Conservation (phyloP, 805 yeast genomes). For the Yamadazyma laniorum region DNA sequence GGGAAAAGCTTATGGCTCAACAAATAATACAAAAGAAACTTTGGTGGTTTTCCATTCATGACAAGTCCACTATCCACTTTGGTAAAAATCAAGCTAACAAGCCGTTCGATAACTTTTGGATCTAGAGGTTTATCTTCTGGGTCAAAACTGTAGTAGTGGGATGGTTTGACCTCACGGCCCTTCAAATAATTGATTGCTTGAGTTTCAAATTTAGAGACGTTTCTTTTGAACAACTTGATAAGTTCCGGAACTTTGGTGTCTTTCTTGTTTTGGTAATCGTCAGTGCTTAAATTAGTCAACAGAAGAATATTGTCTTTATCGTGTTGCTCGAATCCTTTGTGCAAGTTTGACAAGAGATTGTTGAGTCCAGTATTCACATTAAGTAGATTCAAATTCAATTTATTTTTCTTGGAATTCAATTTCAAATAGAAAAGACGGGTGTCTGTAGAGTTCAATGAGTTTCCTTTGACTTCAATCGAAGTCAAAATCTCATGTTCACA, state of each 20-base stretch:
- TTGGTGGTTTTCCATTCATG: slow-evolving; percentile 38
- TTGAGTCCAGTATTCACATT: slow-evolving; percentile 65
- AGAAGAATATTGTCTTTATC: background rate
- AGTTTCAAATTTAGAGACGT: slow-evolving; percentile 6
- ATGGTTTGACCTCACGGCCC: slow-evolving; percentile 3
- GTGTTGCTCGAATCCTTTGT: slow-evolving; percentile 47
- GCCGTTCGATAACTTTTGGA: slow-evolving; percentile 47
- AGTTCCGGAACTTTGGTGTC: slow-evolving; percentile 1
- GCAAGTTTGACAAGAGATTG: slow-evolving; percentile 65
- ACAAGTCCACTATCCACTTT: background rate
- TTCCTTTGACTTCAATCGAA: slow-evolving; percentile 42
- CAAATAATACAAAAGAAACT: slow-evolving; percentile 63
- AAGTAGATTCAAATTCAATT: slow-evolving; percentile 42
- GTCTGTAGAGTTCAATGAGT: slow-evolving; percentile 34
- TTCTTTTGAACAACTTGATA: background rate
- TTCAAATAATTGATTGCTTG: slow-evolving; percentile 13
- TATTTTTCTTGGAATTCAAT: slow-evolving; percentile 42
- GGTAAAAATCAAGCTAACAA: slow-evolving; percentile 39
- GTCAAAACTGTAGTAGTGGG: slow-evolving; percentile 6
- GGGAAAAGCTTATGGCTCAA: slow-evolving; percentile 90
- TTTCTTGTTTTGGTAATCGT: background rate
- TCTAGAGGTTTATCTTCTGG: slow-evolving; percentile 69
- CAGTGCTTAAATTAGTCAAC: background rate
- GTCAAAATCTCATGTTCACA: slow-evolving; percentile 16
- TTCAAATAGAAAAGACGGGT: slow-evolving; percentile 39